Evolutionary conservation across 202 grass and related monocot genomes (phyloP).

Genomic region (Bolboschoenoplectus hybrid): DNA sequence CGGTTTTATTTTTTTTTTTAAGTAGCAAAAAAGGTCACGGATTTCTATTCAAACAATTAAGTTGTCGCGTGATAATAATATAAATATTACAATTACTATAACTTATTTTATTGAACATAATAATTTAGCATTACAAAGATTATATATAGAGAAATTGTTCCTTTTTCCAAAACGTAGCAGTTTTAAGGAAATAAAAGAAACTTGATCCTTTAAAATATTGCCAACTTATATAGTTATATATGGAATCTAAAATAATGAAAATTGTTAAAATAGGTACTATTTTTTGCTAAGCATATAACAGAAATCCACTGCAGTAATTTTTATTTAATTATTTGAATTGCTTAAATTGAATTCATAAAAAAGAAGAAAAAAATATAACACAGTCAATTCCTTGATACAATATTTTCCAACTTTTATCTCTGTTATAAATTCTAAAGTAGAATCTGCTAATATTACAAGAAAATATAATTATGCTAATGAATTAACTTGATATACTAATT

Average conservation of each 20-base stretch:
- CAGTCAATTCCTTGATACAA: not conserved
- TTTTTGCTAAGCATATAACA: not conserved
- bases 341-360: not conserved
- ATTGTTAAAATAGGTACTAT: not conserved
- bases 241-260: not conserved
- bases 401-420: not conserved
- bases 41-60: not conserved
- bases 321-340: not conserved
- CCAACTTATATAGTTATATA: not conserved
- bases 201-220: not conserved
- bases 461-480: not conserved
- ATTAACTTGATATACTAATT: not conserved
- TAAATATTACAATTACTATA: constrained; percentile 9
- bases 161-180: not conserved
- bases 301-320: not conserved
- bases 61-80: not conserved
- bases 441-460: not conserved
- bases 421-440: not conserved
- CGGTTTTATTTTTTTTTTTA: not conserved
- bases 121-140: not conserved
- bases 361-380: not conserved
- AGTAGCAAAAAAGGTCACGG: not conserved
- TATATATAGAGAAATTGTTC: not conserved
- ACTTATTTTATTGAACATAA: not conserved
- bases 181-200: constrained; percentile 1